Base-by-base conservation (phyloP, 2,329 filamentous ascomycete species). In the Diaporthe destruens region DNA sequence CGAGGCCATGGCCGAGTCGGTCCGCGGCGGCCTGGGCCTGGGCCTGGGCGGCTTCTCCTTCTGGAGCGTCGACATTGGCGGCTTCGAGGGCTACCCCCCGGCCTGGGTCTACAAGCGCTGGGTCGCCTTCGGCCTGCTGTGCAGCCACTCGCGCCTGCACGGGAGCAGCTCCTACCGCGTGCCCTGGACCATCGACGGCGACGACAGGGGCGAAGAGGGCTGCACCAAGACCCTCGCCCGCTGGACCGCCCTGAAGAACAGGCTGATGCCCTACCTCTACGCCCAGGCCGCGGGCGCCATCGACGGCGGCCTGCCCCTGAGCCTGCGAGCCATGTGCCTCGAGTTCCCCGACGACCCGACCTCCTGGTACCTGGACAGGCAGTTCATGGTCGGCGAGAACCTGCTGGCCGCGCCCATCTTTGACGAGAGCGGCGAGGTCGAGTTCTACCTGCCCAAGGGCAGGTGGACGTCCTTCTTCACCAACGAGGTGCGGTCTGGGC, bases 101-200 rank as follows among this genome's bases (percentile, higher is more conserved):
- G 90, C 89, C 0, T 91, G 89, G 83, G 88, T 94, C 76, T 94
- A 94, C 82, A 94, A 94, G 82, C 89, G 92, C 63, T 94, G 92
- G 92, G 91, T 94, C 7, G 91, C 91, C n/a, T 93, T 94, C 80
- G 92, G 92, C 0, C 85, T 94, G 1, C 82, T 94, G 53, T 93
- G 91, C 76, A 89, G 88, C 12, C 92, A 94, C 80, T 92, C 90
- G 49, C 87, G 92, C 18, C 85, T 94, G 14, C 92, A 94, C 79
- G 92, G 92, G 2, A 91, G 89, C 66, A 88, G 85, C 74, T 92
- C 89, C 4, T 94, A 93, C 82, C 90, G 92, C 23, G 91, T 94
- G n/a, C 92, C 92, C 2, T 94, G 92, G 92, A 87, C 89, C 55
- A 90, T 93, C 73, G 92, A 93, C 76, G 81, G 88, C 73, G 90